Conservation (phyloP, 2,329 filamentous ascomycete genomes). For the Phialemonium atrogriseum region DNA sequence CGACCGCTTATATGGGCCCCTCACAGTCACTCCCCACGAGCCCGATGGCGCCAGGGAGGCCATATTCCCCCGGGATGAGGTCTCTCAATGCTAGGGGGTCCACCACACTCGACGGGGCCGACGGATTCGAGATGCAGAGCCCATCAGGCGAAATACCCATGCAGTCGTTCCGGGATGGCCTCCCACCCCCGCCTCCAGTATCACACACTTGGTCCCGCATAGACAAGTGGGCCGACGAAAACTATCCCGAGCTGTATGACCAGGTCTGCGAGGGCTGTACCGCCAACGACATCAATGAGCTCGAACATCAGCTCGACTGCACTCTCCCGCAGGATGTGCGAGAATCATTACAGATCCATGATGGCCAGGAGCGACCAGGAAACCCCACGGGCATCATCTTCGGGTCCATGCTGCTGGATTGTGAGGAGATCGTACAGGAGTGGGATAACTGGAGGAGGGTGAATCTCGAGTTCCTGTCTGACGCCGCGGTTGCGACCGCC, state of each 20-base stretch:
- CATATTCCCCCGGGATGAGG: conserved; percentile 86
- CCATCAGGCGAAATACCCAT: conserved; percentile 80
- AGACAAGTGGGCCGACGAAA: conserved; percentile 86
- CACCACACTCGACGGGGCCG: conserved; percentile 51
- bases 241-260: conserved; percentile 91
- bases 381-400: conserved; percentile 89
- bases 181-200: conserved; percentile 82
- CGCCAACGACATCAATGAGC: conserved; percentile 88
- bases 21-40: conserved; percentile 37
- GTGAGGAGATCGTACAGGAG: conserved; percentile 95
- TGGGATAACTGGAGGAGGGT: conserved; percentile 96
- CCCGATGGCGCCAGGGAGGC: conserved; percentile 54
- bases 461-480: conserved; percentile 76
- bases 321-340: conserved; percentile 88
- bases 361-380: conserved; percentile 94
- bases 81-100: conserved; percentile 63
- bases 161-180: conserved; percentile 89
- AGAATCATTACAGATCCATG: conserved; percentile 83
- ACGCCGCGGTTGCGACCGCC: conserved; percentile 41
- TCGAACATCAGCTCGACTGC: conserved; percentile 93
- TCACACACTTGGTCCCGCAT: conserved; percentile 90
- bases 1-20: conserved; percentile 51
- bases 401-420: conserved; percentile 89
- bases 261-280: conserved; percentile 90
- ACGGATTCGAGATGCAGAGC: conserved; percentile 62